These are phyloP conservation scores for Amphibolis antarctica DNA, from an alignment of 106 monocot genomes.

Conservation along the genomic window DNA sequence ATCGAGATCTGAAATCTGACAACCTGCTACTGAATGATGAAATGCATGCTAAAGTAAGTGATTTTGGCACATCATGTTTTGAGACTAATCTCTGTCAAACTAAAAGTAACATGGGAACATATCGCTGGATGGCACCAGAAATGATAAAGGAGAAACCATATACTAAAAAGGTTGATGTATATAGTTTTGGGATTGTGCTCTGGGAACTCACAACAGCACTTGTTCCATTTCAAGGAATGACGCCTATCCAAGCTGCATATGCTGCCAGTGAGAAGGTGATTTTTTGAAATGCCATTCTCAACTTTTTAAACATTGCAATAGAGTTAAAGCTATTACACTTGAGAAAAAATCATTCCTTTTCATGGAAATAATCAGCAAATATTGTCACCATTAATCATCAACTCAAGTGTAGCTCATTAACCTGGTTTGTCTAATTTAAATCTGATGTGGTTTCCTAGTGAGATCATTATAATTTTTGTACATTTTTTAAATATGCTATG, in stretches of 20 bases:
- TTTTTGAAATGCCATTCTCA: not conserved
- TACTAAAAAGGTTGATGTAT: conserved; percentile 73
- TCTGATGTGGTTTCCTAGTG: no score
- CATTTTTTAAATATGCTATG: no score
- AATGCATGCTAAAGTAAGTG: conserved; percentile 69
- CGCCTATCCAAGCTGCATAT: conserved; percentile 80
- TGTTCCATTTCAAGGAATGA: conserved; percentile 83
- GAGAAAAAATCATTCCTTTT: no score
- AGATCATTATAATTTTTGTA: no score
- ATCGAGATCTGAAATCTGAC: conserved; percentile 77
- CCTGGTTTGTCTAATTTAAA: no score
- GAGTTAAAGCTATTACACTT: no score
- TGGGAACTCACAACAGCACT: conserved; percentile 83
- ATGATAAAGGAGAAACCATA: conserved; percentile 79
- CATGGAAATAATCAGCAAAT: no score
- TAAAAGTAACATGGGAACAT: conserved; percentile 76
- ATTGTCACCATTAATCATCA: no score
- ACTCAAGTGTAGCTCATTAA: no score
- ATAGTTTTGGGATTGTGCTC: conserved; percentile 77
- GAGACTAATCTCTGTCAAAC: conserved; percentile 34
- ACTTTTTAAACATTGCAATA: no score
- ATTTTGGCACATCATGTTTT: conserved; percentile 79
- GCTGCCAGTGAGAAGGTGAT: conserved; percentile 76
- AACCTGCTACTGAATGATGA: conserved; percentile 73
- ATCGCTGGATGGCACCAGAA: conserved; percentile 92